phyloP scores from a whole-genome alignment of 768 basidiomycete genomes.

The Leccinum rimulosum region DNA sequence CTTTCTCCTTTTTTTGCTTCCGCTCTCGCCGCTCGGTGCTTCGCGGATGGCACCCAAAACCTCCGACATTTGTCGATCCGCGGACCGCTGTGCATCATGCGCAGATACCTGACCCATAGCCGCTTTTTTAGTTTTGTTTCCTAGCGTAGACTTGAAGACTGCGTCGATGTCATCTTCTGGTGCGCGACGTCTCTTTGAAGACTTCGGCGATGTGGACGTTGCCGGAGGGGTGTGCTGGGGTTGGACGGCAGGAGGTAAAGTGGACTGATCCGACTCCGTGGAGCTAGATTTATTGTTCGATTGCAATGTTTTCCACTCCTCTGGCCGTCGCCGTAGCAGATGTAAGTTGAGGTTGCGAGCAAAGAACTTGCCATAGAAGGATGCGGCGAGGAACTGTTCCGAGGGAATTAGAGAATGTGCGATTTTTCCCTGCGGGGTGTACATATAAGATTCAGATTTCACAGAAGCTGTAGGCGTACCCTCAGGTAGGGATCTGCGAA shows the following conservation, averaged over 20 bases:
- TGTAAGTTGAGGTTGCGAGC: conserved; percentile 74
- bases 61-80: conserved; percentile 42
- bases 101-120: conserved; percentile 34
- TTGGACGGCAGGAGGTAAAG: conserved; percentile 9
- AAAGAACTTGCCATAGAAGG: conserved; percentile 88
- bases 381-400: conserved; percentile 68
- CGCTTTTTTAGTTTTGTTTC: conserved; percentile 57
- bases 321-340: conserved; percentile 72
- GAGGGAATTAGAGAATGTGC: conserved; percentile 74
- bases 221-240: not conserved
- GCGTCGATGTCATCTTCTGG: conserved; percentile 72
- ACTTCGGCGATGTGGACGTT: conserved; percentile 26
- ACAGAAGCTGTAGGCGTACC: conserved; percentile 39
- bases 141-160: conserved; percentile 58
- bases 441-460: conserved; percentile 6
- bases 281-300: conserved; percentile 35
- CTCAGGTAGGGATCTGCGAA: conserved; percentile 91
- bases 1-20: conserved; percentile 34
- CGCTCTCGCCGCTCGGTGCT: conserved; percentile 49
- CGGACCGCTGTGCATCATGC: conserved; percentile 11
- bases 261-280: conserved; percentile 16
- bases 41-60: conserved; percentile 59
- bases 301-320: conserved; percentile 82
- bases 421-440: conserved; percentile 77
- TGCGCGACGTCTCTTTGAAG: conserved; percentile 44